Base-by-base conservation (phyloP, 306 rosid species). In the Senna tora region DNA sequence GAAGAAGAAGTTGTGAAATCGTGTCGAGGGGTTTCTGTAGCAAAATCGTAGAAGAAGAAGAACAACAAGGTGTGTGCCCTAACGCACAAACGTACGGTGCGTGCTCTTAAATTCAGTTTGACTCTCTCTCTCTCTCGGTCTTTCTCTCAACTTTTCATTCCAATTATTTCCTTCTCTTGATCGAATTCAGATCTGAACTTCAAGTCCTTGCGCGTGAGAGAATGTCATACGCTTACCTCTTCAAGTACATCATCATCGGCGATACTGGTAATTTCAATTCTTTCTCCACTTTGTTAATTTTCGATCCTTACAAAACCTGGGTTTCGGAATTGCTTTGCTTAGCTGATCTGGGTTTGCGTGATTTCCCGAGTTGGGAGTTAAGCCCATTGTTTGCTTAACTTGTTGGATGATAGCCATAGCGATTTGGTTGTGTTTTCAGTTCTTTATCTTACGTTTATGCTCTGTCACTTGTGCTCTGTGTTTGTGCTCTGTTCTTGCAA, bases 231-330 rank as follows among this genome's bases (percentile, higher is more conserved):
- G 99, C 97, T 0, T 94, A 94, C 21, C 96, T 94, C 20, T 94
- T 94, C 96, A 94, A 94, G 84, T 94, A 94, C 81, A 94, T 94
- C 86, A 94, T 94, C 84, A 94, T 94, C 85, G 99, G 97, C 28
- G 99, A 94, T 71, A 94, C 99, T 36, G 99, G 99, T 94, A 86
- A 52, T 56, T n/a, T n/a, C 39, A 25, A 1, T 16, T 38, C 57
- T 15, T 25, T 47, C 7, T n/a, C n/a, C 3, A 3, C 21, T 22
- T 25, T 9, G 19, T 51, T 39, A 7, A 34, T 9, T 15, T 41
- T 43, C 30, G 25, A 28, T 58, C 11, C 9, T 9, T 4, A 12
- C 32, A 34, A 50, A 17, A 4, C 9, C 4, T 38, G 62, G 45
- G 36, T 52, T 7, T n/a, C 7, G 5, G 34, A 43, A 17, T 49